Evolutionary conservation across 306 rosid species (phyloP), one percentile per base, ranked within the genome.

Genomic region (Hippophae tibetana): DNA sequence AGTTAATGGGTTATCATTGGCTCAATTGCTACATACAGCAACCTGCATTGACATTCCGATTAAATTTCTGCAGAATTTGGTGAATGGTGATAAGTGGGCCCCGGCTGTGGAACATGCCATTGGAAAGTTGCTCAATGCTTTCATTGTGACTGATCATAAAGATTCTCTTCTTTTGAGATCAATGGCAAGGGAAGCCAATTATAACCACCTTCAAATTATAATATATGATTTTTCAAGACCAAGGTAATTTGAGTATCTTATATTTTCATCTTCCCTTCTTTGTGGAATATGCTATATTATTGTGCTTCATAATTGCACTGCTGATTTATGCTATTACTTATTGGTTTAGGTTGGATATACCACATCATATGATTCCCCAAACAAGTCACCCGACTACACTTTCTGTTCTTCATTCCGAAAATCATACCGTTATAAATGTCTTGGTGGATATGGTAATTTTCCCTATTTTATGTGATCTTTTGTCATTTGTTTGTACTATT

Each of bases 221-320:
- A 80, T 92, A 69, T 92, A 92, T 69, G 95, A 92, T 69, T 92
- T 92, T 81, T 79, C 89, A 69, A 74, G 68, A 72, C 87, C 96
- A 65, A 76, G 86, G 98, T 87, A 77, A 42, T 13, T 66, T 58
- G 18, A 57, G 58, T 47, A 58, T 56, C 47, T 42, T n/a, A n/a
- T 13, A n/a, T 52, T 53, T 38, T 58, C 27, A 13, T 40, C 42
- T 41, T 58, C 62, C 31, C 52, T 41, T 27, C 52, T 41, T 27
- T 53, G 23, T 63, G 10, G 57, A 52, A 64, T 18, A 50, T 41
- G 52, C 10, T 60, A 47, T 45, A 43, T 57, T 62, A 52, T 72
- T 42, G 62, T 47, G 40, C 55, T 64, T 13, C 26, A 41, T 60
- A 43, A 46, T 47, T 57, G 45, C 27, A 31, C 41, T 52, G 27